phyloP scores from a whole-genome alignment of 2,329 filamentous ascomycete genomes.

The Colletotrichum magnum region DNA sequence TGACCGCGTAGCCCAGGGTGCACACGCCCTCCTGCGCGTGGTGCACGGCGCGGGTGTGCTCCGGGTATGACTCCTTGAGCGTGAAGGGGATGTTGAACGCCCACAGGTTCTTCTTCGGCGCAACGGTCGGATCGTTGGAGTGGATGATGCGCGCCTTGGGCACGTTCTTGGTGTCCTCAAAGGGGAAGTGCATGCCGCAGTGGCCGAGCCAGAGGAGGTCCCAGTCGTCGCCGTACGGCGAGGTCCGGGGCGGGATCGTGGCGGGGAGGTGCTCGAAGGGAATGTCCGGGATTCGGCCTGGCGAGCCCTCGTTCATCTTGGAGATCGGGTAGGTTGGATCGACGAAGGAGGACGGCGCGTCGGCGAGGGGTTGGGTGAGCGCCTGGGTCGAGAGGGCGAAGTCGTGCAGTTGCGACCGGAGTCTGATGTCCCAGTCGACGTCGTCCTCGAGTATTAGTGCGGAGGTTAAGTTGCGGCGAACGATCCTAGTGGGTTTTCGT shows the following conservation, averaged over 20 bases:
- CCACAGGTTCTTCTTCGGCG: slow-evolving; percentile 50
- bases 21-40: slow-evolving; percentile 56
- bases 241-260: slow-evolving; percentile 44
- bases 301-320: background rate
- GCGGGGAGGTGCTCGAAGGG: slow-evolving; percentile 43
- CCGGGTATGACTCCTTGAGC: slow-evolving; percentile 51
- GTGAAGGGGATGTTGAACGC: slow-evolving; percentile 53
- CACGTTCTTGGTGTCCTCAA: slow-evolving; percentile 37
- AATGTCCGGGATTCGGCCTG: slow-evolving; percentile 39
- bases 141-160: slow-evolving; percentile 51
- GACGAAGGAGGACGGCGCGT: slow-evolving; percentile 41
- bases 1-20: slow-evolving; percentile 61
- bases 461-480: slow-evolving; percentile 60
- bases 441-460: slow-evolving; percentile 71
- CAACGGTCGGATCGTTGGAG: slow-evolving; percentile 53
- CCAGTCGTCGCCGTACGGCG: slow-evolving; percentile 66
- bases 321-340: slow-evolving; percentile 45
- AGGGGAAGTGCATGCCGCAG: slow-evolving; percentile 56
- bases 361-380: slow-evolving; percentile 50
- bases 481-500: slow-evolving; percentile 49
- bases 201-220: slow-evolving; percentile 67
- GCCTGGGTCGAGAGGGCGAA: slow-evolving; percentile 55
- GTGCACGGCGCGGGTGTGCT: slow-evolving; percentile 61
- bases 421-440: slow-evolving; percentile 68
- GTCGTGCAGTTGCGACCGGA: slow-evolving; percentile 62